phyloP scores from a whole-genome alignment of 768 basidiomycete species.

The Russula virescens region DNA sequence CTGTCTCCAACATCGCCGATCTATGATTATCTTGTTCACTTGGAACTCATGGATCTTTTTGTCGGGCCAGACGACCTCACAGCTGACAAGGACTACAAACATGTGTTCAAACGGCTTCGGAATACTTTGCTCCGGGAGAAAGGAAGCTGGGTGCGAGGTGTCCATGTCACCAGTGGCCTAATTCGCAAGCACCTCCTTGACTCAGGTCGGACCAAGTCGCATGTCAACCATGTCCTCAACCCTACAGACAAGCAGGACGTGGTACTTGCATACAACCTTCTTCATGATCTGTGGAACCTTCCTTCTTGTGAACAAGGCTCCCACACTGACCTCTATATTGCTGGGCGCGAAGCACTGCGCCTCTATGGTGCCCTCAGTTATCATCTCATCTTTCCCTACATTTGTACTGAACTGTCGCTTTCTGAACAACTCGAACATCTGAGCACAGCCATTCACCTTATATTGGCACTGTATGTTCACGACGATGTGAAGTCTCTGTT shows the following conservation, averaged over 20 bases:
- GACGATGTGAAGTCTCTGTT: slow-evolving; percentile 19
- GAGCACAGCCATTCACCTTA: background rate
- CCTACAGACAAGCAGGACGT: no score
- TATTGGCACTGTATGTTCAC: slow-evolving; percentile 21
- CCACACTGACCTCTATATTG: no score
- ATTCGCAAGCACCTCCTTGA: no score
- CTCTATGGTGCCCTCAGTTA: no score
- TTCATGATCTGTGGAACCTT: no score
- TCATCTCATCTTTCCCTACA: background rate
- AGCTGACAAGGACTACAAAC: slow-evolving; percentile 6
- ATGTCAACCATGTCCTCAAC: no score
- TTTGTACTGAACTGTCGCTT: background rate
- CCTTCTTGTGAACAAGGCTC: no score
- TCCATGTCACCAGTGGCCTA: no score
- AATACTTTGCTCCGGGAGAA: background rate
- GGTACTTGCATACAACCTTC: no score
- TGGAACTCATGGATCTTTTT: background rate
- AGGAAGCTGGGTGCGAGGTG: no score
- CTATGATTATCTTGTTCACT: background rate
- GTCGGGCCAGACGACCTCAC: slow-evolving; percentile 4
- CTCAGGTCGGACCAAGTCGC: no score
- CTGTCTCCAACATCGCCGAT: background rate
- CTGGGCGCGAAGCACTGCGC: no score
- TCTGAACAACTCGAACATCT: background rate
- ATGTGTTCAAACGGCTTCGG: background rate